These are phyloP conservation scores for Magnusiomyces clavatus DNA, from an alignment of 1,139 yeast species.

Conservation along the genomic window DNA sequence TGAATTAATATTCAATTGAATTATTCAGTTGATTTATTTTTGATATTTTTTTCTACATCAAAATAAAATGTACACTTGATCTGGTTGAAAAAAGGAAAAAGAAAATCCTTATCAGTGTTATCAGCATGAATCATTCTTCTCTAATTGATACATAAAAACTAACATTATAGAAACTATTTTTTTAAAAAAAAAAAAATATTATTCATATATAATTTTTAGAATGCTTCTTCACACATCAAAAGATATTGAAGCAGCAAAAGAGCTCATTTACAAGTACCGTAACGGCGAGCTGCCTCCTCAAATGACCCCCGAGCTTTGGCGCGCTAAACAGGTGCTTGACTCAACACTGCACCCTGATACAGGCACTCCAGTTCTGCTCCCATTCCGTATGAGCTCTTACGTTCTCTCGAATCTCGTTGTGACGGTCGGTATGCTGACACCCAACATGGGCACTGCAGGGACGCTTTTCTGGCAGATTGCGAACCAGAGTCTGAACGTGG, in stretches of 20 bases:
- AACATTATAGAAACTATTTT: too few species aligned
- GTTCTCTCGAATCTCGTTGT: constrained; percentile 90
- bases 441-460: constrained; percentile 81
- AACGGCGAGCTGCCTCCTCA: constrained; percentile 48
- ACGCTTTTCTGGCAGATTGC: constrained; percentile 97
- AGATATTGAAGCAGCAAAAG: constrained; percentile 59
- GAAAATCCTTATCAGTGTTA: too few species aligned
- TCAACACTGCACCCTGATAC: constrained; percentile 93
- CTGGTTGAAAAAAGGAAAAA: background rate
- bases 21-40: background rate
- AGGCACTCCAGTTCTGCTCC: constrained; percentile 83
- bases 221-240: constrained; percentile 67
- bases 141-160: too few species aligned
- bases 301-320: constrained; percentile 75
- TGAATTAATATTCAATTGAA: background rate
- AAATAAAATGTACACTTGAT: background rate
- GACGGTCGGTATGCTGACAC: constrained; percentile 96
- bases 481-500: constrained; percentile 92
- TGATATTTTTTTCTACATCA: background rate
- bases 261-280: constrained; percentile 60
- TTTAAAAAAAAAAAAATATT: background rate
- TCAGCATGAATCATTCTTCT: too few species aligned
- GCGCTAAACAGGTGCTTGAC: constrained; percentile 76
- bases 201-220: constrained; percentile 25
- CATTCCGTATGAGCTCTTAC: constrained; percentile 95